A percentile compares a stretch with the other conserved stretches of the same genome.
phyloP scores from a whole-genome alignment of 2,329 filamentous ascomycete species.

The Fusarium annulatum region DNA sequence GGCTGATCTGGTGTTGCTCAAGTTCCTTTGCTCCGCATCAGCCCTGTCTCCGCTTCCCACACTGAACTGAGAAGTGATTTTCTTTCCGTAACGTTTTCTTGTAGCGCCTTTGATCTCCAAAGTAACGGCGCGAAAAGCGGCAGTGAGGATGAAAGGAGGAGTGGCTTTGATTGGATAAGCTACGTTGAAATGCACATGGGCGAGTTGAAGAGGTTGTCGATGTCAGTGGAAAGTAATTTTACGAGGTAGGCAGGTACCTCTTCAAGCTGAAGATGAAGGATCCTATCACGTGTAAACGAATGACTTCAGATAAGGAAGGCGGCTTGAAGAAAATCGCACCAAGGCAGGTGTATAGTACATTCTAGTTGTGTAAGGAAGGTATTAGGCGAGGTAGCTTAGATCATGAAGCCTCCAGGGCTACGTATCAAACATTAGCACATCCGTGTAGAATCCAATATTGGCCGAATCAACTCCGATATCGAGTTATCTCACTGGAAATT shows the following conservation, averaged over 20 bases:
- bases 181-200: background rate
- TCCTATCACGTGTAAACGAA: background rate
- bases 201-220: background rate
- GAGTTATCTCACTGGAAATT: background rate
- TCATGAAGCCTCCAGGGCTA: background rate
- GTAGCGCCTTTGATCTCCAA: slow-evolving; percentile 25
- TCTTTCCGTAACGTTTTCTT: slow-evolving; percentile 18
- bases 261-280: background rate
- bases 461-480: slow-evolving; percentile 6
- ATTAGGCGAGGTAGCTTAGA: background rate
- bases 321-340: background rate
- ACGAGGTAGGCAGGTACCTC: background rate
- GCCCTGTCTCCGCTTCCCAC: slow-evolving; percentile 33
- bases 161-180: slow-evolving; percentile 20
- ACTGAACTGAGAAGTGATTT: slow-evolving; percentile 29
- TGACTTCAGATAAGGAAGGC: slow-evolving; percentile 12
- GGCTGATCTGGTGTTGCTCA: slow-evolving; percentile 11
- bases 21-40: slow-evolving; percentile 43
- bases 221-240: background rate
- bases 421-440: background rate
- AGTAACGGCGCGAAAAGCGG: slow-evolving; percentile 38
- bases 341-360: background rate
- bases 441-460: background rate
- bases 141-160: slow-evolving; percentile 21
- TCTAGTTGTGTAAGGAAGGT: slow-evolving; percentile 6